Conservation (phyloP, 768 basidiomycete genomes). For the Suillus discolor region DNA sequence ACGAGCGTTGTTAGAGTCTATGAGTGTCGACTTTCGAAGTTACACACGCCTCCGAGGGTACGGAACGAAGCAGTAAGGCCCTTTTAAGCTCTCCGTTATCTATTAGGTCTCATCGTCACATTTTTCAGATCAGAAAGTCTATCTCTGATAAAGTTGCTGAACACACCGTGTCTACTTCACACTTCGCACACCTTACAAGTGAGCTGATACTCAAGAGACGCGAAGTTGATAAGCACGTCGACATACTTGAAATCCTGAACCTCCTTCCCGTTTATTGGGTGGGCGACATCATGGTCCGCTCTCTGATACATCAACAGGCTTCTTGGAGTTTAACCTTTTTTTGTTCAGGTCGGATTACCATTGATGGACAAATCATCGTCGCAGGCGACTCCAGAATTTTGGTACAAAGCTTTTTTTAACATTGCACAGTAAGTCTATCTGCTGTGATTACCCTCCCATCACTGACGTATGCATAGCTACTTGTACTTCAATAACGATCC, state of each 20-base stretch:
- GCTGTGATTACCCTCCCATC: background rate
- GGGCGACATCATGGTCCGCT: slow-evolving; percentile 54
- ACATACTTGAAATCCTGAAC: slow-evolving; percentile 57
- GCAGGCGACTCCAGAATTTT: slow-evolving; percentile 27
- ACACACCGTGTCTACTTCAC: slow-evolving; percentile 11
- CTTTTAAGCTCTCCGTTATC: background rate
- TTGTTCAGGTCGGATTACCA: slow-evolving; percentile 39
- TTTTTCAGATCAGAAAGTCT: slow-evolving; percentile 14
- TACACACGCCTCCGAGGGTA: slow-evolving; percentile 14
- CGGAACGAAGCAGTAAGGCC: slow-evolving; percentile 16
- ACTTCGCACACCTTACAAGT: slow-evolving; percentile 12
- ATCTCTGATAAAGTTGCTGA: slow-evolving; percentile 16
- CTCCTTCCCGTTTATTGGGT: slow-evolving; percentile 63
- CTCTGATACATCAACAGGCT: background rate
- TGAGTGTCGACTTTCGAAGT: slow-evolving; percentile 18
- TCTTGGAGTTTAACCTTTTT: slow-evolving; percentile 9
- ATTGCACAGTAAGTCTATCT: slow-evolving; percentile 35
- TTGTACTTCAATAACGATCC: slow-evolving; percentile 37
- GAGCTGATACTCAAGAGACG: slow-evolving; percentile 9
- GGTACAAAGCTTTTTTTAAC: slow-evolving; percentile 52
- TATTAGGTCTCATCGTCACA: background rate
- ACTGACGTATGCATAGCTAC: slow-evolving; percentile 31
- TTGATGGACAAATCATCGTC: slow-evolving; percentile 44
- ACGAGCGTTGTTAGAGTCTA: slow-evolving; percentile 11
- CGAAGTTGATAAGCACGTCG: slow-evolving; percentile 13